Conservation (phyloP, 2,329 filamentous ascomycete genomes). For the Alternaria postmessia region DNA sequence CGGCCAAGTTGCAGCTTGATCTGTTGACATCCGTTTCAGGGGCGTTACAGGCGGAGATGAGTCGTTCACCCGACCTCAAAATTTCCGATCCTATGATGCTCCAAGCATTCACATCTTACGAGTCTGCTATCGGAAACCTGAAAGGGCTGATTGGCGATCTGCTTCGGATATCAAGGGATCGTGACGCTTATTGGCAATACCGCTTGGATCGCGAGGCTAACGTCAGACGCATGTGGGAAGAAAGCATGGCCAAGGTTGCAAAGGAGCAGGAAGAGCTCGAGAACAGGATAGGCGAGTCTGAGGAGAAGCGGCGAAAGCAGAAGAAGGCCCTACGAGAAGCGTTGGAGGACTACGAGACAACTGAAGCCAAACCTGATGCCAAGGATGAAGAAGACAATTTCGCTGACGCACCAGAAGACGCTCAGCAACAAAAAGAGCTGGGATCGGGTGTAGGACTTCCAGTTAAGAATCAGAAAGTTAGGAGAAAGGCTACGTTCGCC, state of each 20-base stretch:
- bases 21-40: constrained; percentile 84
- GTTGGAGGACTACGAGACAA: constrained; percentile 64
- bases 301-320: constrained; percentile 86
- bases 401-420: constrained; percentile 40
- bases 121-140: constrained; percentile 86
- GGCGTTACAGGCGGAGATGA: constrained; percentile 77
- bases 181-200: constrained; percentile 97
- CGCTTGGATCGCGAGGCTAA: constrained; percentile 89
- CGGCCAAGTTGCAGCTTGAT: constrained; percentile 89
- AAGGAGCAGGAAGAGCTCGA: constrained; percentile 92
- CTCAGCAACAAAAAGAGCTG: constrained; percentile 46
- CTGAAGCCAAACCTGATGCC: constrained; percentile 20
- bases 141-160: constrained; percentile 86
- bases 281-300: constrained; percentile 84
- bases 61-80: constrained; percentile 72
- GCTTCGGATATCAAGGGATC: constrained; percentile 89
- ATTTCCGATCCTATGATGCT: constrained; percentile 80
- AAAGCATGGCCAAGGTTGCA: constrained; percentile 95
- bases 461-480: constrained; percentile 35
- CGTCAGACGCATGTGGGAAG: constrained; percentile 96
- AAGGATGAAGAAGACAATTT: constrained; percentile 43
- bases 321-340: constrained; percentile 90
- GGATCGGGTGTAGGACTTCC: constrained; percentile 27
- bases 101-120: constrained; percentile 84
- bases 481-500: constrained; percentile 72